Base-by-base conservation (phyloP, 768 basidiomycete species). In the Obba rivulosa region DNA sequence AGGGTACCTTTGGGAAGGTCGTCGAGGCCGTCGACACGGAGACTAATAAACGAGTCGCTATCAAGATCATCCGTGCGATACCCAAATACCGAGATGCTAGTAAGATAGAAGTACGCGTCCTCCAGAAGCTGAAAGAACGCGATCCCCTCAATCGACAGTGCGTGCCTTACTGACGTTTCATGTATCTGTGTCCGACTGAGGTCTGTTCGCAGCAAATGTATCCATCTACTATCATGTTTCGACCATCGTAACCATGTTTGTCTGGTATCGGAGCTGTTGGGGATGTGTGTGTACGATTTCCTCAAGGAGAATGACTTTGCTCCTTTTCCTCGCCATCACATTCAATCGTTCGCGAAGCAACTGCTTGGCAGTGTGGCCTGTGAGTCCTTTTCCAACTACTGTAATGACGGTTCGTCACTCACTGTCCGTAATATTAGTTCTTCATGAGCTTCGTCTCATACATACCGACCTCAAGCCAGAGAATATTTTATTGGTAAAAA, bases 401-500 rank as follows among this genome's bases (percentile, higher is more conserved):
- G n/a, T n/a, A n/a, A n/a, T n/a, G n/a, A n/a, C n/a, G n/a, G n/a
- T n/a, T n/a, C n/a, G n/a, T n/a, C n/a, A n/a, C n/a, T n/a, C n/a
- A n/a, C n/a, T n/a, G n/a, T n/a, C n/a, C n/a, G n/a, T n/a, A n/a
- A n/a, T n/a, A n/a, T n/a, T n/a, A 98, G 95, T 96, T 71, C 71
- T 96, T 34, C 96, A 99, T 61, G 82, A 89, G 53, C 76, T 93
- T 41, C 83, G 85, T 59, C 75, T 98, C 52, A 87, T 98, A 53
- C 96, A 99, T 67, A 99, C 96, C 34, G 96, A 99, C 74, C 79
- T 99, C 45, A 99, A 99, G 69, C 96, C 96, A 25, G 96, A 99
- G 74, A 98, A 98, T 65, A 98, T 99, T 45, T 76, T 99, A 21
- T 80, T 99, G 44, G 93, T 95, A 17, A 79, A 84, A 64, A 94